phyloP scores from a whole-genome alignment of 108 stramenopile species.

The Aurantiochytrium sp. region DNA sequence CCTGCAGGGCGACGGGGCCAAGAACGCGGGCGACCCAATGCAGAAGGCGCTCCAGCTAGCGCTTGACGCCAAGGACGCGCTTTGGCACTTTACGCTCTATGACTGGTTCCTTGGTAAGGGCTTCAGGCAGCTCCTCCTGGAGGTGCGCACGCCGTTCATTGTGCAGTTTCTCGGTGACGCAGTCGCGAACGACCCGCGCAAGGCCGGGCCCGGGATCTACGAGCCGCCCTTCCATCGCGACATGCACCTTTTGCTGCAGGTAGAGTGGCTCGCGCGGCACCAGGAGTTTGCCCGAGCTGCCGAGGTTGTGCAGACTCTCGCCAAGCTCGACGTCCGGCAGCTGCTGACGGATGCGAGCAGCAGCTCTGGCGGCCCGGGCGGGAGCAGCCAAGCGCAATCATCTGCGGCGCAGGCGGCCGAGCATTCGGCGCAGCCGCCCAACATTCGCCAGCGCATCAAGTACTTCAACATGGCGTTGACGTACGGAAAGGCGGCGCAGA shows the following conservation, averaged over 20 bases:
- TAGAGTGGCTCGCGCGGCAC: not conserved
- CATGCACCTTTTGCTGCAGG: not conserved
- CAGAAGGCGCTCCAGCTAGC: not conserved
- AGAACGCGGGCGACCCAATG: not conserved
- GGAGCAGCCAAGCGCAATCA: not conserved
- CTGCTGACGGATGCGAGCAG: not conserved
- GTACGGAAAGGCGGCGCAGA: not conserved
- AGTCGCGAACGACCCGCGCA: not conserved
- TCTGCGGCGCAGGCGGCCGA: not conserved
- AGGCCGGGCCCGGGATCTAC: not conserved
- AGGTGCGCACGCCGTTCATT: not conserved
- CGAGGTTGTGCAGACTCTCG: not conserved
- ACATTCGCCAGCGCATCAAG: conserved; percentile 2
- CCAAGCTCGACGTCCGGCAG: conserved; percentile 17
- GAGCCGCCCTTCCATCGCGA: not conserved
- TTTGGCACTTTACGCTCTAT: conserved; percentile 17
- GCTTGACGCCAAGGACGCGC: conserved; percentile 3
- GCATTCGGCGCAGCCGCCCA: not conserved
- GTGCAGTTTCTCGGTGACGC: conserved; percentile 1
- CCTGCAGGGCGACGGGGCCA: not conserved
- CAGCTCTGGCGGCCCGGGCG: not conserved
- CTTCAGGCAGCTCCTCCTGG: not conserved
- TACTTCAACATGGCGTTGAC: not conserved
- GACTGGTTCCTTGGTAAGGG: not conserved
- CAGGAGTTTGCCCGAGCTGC: not conserved